These are phyloP conservation scores for Kickxella alabastrina DNA, from an alignment of 192 early-diverging fungal genomes.

Conservation along the genomic window DNA sequence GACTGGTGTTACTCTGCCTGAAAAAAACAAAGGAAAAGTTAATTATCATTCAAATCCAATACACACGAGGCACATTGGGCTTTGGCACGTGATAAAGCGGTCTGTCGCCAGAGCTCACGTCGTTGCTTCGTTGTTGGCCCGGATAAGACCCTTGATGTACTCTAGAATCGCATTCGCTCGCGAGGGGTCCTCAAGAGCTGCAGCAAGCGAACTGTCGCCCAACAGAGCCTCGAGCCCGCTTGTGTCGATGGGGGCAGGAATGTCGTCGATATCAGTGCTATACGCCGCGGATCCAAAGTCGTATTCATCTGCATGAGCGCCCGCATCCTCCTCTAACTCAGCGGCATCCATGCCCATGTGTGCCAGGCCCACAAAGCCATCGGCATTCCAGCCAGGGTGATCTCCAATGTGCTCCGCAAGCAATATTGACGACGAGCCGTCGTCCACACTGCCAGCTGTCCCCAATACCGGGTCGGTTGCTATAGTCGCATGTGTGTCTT, in stretches of 20 bases:
- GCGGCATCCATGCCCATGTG: not conserved
- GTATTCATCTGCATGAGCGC: too few relatives aligned
- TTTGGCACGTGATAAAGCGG: constrained; percentile 9
- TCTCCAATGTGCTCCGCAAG: not conserved
- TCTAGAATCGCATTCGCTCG: constrained; percentile 46
- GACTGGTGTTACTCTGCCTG: too few relatives aligned
- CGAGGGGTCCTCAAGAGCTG: constrained; percentile 45
- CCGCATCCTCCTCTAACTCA: too few relatives aligned
- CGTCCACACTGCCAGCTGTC: not conserved
- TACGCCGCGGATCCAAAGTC: not conserved
- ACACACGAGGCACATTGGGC: constrained; percentile 2
- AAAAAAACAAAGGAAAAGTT: too few relatives aligned
- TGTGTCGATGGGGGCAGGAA: constrained; percentile 42
- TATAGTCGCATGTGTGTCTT: not conserved
- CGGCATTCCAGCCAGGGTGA: constrained; percentile 10
- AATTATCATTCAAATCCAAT: too few relatives aligned
- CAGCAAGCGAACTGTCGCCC: constrained; percentile 43
- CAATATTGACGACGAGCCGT: constrained; percentile 12
- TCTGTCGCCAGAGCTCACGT: not conserved
- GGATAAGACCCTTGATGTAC: constrained; percentile 47
- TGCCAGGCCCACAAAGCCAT: not conserved
- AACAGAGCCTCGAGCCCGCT: constrained; percentile 44
- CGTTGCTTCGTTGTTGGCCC: constrained; percentile 22
- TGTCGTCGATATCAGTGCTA: constrained; percentile 10
- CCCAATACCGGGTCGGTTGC: too few relatives aligned